Evolutionary conservation across 768 basidiomycete species (phyloP).

Genomic region (Hemileccinum impolitum): DNA sequence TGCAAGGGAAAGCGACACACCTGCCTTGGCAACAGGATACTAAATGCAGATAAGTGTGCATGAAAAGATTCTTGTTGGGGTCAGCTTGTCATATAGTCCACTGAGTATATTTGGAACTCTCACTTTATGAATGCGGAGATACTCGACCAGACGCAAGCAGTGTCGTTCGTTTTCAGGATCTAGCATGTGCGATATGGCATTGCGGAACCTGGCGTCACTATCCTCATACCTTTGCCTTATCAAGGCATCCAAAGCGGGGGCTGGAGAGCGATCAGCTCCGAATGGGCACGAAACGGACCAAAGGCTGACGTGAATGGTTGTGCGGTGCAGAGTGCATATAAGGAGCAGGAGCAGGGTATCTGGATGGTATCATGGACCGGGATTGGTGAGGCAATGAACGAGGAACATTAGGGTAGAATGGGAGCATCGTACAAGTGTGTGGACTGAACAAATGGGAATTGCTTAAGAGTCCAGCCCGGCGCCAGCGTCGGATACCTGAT

Average conservation of each 20-base stretch:
- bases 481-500: background rate
- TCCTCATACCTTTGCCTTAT: background rate
- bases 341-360: background rate
- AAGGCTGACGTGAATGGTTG: constrained; percentile 11
- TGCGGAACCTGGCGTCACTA: background rate
- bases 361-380: background rate
- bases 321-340: background rate
- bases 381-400: too few relatives aligned
- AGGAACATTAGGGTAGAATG: background rate
- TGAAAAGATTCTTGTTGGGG: constrained; percentile 20
- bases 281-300: background rate
- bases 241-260: constrained; percentile 1
- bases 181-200: constrained; percentile 2
- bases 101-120: background rate
- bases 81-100: constrained; percentile 2
- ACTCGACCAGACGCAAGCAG: constrained; percentile 7
- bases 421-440: constrained; percentile 2
- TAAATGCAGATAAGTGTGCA: constrained; percentile 24
- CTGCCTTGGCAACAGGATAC: constrained; percentile 11
- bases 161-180: background rate
- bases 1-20: background rate
- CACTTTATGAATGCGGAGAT: constrained; percentile 22
- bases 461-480: background rate
- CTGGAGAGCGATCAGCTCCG: constrained; percentile 7
- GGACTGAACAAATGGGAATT: background rate